Evolutionary conservation across 768 basidiomycete genomes (phyloP).

Genomic region (Sporobolomyces phaffii): DNA sequence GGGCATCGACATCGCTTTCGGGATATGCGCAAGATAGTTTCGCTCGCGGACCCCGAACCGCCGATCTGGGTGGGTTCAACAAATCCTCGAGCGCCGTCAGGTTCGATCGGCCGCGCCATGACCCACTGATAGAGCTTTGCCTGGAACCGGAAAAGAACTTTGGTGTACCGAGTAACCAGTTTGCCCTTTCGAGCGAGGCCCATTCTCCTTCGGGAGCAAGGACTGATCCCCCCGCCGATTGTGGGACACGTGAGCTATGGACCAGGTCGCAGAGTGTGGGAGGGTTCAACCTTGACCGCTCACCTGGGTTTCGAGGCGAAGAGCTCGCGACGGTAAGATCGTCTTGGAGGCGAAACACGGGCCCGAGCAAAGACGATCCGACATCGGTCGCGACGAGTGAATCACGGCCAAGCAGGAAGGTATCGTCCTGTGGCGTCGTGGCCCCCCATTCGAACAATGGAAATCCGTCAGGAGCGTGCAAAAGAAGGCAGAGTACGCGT

Average conservation of each 20-base stretch:
- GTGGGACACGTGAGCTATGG: background rate
- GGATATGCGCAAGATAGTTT: slow-evolving; percentile 50
- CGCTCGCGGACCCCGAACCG: slow-evolving; percentile 49
- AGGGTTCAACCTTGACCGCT: background rate
- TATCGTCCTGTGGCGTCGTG: slow-evolving; percentile 47
- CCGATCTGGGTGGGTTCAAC: slow-evolving; percentile 36
- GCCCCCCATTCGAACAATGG: too few species aligned
- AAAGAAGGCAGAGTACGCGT: too few species aligned
- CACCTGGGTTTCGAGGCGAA: slow-evolving; percentile 26
- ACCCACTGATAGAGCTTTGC: too few species aligned
- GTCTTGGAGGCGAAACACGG: slow-evolving; percentile 48
- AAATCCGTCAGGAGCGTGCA: background rate
- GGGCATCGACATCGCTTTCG: slow-evolving; percentile 47
- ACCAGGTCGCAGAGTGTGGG: background rate
- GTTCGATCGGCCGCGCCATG: too few species aligned
- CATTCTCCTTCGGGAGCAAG: slow-evolving; percentile 46
- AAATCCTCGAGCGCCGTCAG: too few species aligned
- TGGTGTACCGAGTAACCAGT: slow-evolving; percentile 43
- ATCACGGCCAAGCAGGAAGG: slow-evolving; percentile 43
- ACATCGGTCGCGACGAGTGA: slow-evolving; percentile 5
- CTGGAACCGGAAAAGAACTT: too few species aligned
- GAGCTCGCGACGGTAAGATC: slow-evolving; percentile 43
- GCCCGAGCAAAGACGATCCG: slow-evolving; percentile 44
- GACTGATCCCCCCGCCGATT: background rate
- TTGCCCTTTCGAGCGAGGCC: slow-evolving; percentile 48